A percentile compares a stretch with the other conserved stretches of the same genome.
phyloP scores from a whole-genome alignment of 352 stramenopile species.

The Globisporangium yorkense region DNA sequence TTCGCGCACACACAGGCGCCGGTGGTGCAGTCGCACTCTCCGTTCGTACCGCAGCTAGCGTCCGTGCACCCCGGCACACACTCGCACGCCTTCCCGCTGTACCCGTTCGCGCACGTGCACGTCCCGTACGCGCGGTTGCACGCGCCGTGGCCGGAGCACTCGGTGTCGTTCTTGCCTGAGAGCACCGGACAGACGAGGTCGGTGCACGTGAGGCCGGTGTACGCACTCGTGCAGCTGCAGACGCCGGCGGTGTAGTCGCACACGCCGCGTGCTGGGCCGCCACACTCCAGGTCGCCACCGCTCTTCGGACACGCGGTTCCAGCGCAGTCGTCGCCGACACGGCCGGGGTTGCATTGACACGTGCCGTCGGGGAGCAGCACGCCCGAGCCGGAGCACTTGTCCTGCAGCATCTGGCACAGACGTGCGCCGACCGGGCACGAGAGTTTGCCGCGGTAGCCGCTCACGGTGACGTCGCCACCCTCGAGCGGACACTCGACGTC shows the following conservation, averaged over 20 bases:
- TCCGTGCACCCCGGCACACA: conserved; percentile 60
- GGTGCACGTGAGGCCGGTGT: conserved; percentile 52
- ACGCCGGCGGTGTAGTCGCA: conserved; percentile 41
- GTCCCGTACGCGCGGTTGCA: conserved; percentile 41
- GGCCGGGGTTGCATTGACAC: conserved; percentile 56
- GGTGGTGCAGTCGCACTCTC: conserved; percentile 56
- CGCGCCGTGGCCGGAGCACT: conserved; percentile 64
- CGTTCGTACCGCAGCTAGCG: conserved; percentile 31
- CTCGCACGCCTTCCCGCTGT: conserved; percentile 58
- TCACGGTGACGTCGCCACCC: conserved; percentile 47
- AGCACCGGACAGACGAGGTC: conserved; percentile 46
- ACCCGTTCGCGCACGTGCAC: conserved; percentile 48
- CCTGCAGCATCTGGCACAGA: conserved; percentile 60
- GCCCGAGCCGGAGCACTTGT: conserved; percentile 60
- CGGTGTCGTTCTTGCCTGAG: conserved; percentile 30
- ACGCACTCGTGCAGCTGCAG: conserved; percentile 41
- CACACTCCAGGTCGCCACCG: conserved; percentile 30
- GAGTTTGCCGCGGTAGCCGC: conserved; percentile 42
- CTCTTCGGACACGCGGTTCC: conserved; percentile 36
- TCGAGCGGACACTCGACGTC: conserved; percentile 54
- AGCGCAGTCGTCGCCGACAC: conserved; percentile 46
- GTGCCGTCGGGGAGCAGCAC: conserved; percentile 40
- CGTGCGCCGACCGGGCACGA: conserved; percentile 37
- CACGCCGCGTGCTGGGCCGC: conserved; percentile 26
- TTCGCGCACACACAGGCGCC: conserved; percentile 43